Percentiles rank a stretch among this genome's conserved stretches.
Evolutionary conservation across 805 yeast species (phyloP).

Genomic region (Schwanniomyces sp.): DNA sequence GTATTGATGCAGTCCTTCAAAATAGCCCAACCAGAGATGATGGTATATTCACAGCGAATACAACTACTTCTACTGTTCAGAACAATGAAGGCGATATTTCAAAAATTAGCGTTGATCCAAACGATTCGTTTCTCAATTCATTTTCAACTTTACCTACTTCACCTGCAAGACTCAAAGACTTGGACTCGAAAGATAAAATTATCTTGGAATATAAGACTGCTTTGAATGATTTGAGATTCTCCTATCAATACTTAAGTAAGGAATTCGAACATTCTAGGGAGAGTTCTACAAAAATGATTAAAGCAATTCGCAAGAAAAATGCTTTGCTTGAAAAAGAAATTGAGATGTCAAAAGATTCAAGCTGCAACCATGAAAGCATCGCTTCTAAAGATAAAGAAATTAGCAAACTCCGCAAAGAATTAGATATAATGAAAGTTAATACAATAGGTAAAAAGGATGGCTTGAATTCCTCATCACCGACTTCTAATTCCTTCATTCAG

Average conservation of each 20-base stretch:
- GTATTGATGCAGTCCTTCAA: constrained; percentile 34
- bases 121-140: constrained; percentile 24
- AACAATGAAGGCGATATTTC: constrained; percentile 12
- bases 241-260: constrained; percentile 66
- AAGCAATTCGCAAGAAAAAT: constrained; percentile 52
- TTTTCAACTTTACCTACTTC: constrained; percentile 26
- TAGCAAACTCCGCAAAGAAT: constrained; percentile 43
- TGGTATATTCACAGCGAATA: not conserved
- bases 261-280: constrained; percentile 68
- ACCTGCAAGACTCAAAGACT: constrained; percentile 13
- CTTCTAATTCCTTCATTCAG: not conserved
- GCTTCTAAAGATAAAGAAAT: constrained; percentile 38
- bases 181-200: constrained; percentile 16
- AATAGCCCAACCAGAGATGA: not conserved
- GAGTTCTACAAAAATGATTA: constrained; percentile 52
- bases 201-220: constrained; percentile 53
- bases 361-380: constrained; percentile 6
- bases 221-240: constrained; percentile 65
- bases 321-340: constrained; percentile 52
- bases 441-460: constrained; percentile 32
- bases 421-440: constrained; percentile 45
- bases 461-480: constrained; percentile 1
- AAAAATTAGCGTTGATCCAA: constrained; percentile 8
- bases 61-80: constrained; percentile 9
- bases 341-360: constrained; percentile 2